Conservation (phyloP, 2,329 filamentous ascomycete species). For the Elsinoe fawcettii region DNA sequence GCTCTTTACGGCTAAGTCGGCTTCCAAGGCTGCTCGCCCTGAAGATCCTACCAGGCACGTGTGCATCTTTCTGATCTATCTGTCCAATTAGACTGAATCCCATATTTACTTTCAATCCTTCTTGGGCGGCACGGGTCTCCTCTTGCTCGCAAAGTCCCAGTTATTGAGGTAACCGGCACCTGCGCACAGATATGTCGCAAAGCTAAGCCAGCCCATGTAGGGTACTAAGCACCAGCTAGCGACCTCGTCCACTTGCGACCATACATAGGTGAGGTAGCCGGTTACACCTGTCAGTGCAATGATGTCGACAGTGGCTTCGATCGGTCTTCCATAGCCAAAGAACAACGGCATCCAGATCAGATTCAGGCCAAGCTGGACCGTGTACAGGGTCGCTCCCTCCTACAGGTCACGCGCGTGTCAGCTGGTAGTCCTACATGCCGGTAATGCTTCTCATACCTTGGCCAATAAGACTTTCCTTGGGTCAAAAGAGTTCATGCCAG, state of each 20-base stretch:
- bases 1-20: conserved; percentile 11
- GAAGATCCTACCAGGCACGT: conserved; percentile 12
- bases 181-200: conserved; percentile 74
- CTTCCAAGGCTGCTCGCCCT: conserved; percentile 8
- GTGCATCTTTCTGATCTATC: conserved; percentile 8
- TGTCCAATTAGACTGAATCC: conserved; percentile 4
- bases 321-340: conserved; percentile 67
- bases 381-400: conserved; percentile 71
- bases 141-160: conserved; percentile 32
- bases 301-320: conserved; percentile 68
- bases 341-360: conserved; percentile 89
- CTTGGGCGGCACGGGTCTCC: conserved; percentile 15
- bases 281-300: conserved; percentile 63
- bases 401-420: conserved; percentile 17
- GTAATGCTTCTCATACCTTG: conserved; percentile 35
- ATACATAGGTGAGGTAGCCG: conserved; percentile 66
- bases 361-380: conserved; percentile 77
- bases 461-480: conserved; percentile 51
- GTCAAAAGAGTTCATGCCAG: conserved; percentile 52
- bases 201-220: conserved; percentile 79
- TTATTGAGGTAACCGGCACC: conserved; percentile 35
- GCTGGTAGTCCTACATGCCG: neutral
- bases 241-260: conserved; percentile 63
- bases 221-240: conserved; percentile 70
- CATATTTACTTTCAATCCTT: conserved; percentile 14